These are phyloP conservation scores for Aureobasidium lini DNA, from an alignment of 2,329 filamentous ascomycete genomes.

Conservation along the genomic window DNA sequence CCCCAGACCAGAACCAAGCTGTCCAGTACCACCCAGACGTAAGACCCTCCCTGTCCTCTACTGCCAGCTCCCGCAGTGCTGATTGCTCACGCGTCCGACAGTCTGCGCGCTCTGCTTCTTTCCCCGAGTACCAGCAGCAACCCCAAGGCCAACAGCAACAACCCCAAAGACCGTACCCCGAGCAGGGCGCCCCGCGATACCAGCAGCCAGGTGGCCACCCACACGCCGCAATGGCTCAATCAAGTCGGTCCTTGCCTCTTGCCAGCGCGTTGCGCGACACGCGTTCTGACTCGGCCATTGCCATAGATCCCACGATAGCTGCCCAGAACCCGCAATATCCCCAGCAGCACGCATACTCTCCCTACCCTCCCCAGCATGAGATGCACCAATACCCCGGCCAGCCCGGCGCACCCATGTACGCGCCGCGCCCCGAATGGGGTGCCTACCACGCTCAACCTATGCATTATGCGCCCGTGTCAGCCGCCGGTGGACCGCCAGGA, in stretches of 20 bases:
- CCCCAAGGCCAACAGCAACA: slow-evolving; percentile 5
- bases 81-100: slow-evolving; percentile 77
- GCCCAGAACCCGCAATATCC: slow-evolving; percentile 83
- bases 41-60: slow-evolving; percentile 55
- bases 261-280: slow-evolving; percentile 53
- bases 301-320: slow-evolving; percentile 98
- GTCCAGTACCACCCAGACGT: slow-evolving; percentile 66
- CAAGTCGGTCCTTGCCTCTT: slow-evolving; percentile 92
- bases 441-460: slow-evolving; percentile 50
- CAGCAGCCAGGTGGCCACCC: slow-evolving; percentile 65
- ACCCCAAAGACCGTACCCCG: slow-evolving; percentile 7
- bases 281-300: slow-evolving; percentile 93
- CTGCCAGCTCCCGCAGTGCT: slow-evolving; percentile 60
- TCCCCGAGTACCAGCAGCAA: slow-evolving; percentile 70
- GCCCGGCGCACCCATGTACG: slow-evolving; percentile 50
- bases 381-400: slow-evolving; percentile 72
- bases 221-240: slow-evolving; percentile 93
- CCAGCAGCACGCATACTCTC: slow-evolving; percentile 72
- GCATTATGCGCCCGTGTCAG: slow-evolving; percentile 48
- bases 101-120: slow-evolving; percentile 71
- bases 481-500: slow-evolving; percentile 48
- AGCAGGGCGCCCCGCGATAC: slow-evolving; percentile 48
- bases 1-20: slow-evolving; percentile 89
- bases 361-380: slow-evolving; percentile 76
- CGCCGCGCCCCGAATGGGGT: slow-evolving; percentile 65